Percentiles rank a stretch among this genome's conserved stretches.
Evolutionary conservation across 768 basidiomycete genomes (phyloP).

Genomic region (Botryobasidium botryosum): DNA sequence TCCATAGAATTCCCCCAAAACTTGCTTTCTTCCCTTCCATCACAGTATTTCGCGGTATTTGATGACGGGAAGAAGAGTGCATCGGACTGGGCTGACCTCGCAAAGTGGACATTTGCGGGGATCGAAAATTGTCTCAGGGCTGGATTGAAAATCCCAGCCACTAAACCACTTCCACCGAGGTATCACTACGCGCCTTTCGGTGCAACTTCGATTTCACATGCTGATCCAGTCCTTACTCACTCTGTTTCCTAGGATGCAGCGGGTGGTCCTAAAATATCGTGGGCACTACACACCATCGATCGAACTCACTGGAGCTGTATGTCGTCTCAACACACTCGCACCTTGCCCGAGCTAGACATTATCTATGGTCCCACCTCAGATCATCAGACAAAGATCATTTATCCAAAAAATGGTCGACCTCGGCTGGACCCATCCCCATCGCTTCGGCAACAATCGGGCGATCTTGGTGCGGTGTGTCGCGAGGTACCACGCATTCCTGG

Average conservation of each 20-base stretch:
- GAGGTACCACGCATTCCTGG: slow-evolving; percentile 12
- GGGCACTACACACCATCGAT: slow-evolving; percentile 32
- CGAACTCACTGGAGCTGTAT: slow-evolving; percentile 8
- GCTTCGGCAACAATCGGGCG: slow-evolving; percentile 6
- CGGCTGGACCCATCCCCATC: slow-evolving; percentile 9
- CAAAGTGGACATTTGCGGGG: neutral
- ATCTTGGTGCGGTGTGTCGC: slow-evolving; percentile 10
- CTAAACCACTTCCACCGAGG: slow-evolving; percentile 1
- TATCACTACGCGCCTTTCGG: neutral
- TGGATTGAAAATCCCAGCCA: neutral
- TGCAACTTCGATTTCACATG: slow-evolving; percentile 17
- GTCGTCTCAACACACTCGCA: neutral
- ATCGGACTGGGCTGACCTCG: neutral
- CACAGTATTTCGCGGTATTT: neutral
- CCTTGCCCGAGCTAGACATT: neutral
- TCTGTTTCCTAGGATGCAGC: slow-evolving; percentile 52
- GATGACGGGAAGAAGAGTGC: too few relatives aligned
- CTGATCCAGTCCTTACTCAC: slow-evolving; percentile 23
- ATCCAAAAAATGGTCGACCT: slow-evolving; percentile 12
- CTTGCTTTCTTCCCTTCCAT: neutral
- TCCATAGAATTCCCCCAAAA: neutral
- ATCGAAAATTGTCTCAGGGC: neutral
- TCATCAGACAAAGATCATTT: slow-evolving; percentile 9
- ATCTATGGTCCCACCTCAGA: neutral
- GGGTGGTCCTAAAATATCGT: slow-evolving; percentile 62